A percentile compares a stretch with the other conserved stretches of the same genome.
Conservation (phyloP, 2,329 filamentous ascomycete genomes). For the Pestalotiopsis sp. region DNA sequence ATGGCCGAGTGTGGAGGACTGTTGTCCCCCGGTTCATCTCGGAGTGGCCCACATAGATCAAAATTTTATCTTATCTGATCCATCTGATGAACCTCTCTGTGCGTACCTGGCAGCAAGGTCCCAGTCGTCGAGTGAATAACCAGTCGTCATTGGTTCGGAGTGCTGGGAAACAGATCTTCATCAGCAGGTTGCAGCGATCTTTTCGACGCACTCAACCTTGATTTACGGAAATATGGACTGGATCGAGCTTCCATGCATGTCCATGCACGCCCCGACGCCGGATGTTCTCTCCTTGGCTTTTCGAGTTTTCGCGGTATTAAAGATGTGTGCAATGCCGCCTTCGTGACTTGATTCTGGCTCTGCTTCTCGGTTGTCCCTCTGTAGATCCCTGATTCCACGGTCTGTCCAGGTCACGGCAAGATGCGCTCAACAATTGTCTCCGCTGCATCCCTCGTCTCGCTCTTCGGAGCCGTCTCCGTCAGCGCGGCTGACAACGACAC, state of each 20-base stretch:
- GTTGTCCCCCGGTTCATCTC: slow-evolving; percentile 3
- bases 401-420: background rate
- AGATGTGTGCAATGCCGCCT: background rate
- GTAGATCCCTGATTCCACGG: background rate
- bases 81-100: background rate
- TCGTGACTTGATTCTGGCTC: background rate
- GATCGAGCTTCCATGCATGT: background rate
- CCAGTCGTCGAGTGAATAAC: background rate
- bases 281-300: background rate
- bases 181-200: background rate
- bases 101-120: background rate
- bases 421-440: background rate
- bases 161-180: background rate
- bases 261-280: background rate
- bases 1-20: slow-evolving; percentile 2
- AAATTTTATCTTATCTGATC: slow-evolving; percentile 14
- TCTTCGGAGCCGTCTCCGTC: background rate
- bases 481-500: slow-evolving; percentile 1
- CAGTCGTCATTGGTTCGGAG: background rate
- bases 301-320: background rate
- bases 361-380: background rate
- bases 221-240: background rate
- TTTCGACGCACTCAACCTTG: background rate
- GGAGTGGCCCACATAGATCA: slow-evolving; percentile 7
- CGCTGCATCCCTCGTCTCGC: slow-evolving; percentile 1